A percentile compares a stretch with the other conserved stretches of the same genome.
phyloP scores from a whole-genome alignment of 2,329 filamentous ascomycete genomes.

The Calonectria pseudoturangicola region DNA sequence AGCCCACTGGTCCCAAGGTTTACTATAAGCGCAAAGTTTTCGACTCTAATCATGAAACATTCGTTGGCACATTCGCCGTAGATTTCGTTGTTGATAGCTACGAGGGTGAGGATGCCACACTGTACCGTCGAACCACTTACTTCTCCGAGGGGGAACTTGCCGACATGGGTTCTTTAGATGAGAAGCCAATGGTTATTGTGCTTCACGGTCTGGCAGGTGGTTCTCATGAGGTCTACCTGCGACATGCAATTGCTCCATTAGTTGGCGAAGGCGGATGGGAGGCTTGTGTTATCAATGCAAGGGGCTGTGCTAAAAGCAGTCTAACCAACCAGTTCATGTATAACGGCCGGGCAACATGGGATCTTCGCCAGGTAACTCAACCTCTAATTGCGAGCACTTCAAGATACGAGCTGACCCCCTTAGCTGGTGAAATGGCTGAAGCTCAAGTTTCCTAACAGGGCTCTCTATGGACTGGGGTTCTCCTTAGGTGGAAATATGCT shows the following conservation, averaged over 20 bases:
- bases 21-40: slow-evolving; percentile 81
- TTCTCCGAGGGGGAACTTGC: slow-evolving; percentile 82
- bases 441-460: slow-evolving; percentile 88
- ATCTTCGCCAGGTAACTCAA: slow-evolving; percentile 81
- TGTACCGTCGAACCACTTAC: slow-evolving; percentile 87
- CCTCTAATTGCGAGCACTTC: not conserved
- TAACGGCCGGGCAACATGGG: slow-evolving; percentile 97
- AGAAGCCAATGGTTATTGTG: slow-evolving; percentile 90
- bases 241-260: slow-evolving; percentile 87
- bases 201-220: slow-evolving; percentile 94
- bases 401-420: slow-evolving; percentile 16
- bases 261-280: slow-evolving; percentile 85
- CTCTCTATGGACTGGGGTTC: slow-evolving; percentile 92
- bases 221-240: slow-evolving; percentile 92
- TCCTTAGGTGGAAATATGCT: slow-evolving; percentile 96
- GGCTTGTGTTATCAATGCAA: slow-evolving; percentile 91
- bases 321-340: slow-evolving; percentile 91
- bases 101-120: slow-evolving; percentile 71
- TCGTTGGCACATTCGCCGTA: slow-evolving; percentile 88
- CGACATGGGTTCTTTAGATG: slow-evolving; percentile 80
- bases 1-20: slow-evolving; percentile 82
- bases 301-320: slow-evolving; percentile 91
- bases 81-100: slow-evolving; percentile 84
- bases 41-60: slow-evolving; percentile 68
- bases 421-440: slow-evolving; percentile 83